Base-by-base conservation (phyloP, 2,329 filamentous ascomycete genomes). In the Epichloe elymi region DNA sequence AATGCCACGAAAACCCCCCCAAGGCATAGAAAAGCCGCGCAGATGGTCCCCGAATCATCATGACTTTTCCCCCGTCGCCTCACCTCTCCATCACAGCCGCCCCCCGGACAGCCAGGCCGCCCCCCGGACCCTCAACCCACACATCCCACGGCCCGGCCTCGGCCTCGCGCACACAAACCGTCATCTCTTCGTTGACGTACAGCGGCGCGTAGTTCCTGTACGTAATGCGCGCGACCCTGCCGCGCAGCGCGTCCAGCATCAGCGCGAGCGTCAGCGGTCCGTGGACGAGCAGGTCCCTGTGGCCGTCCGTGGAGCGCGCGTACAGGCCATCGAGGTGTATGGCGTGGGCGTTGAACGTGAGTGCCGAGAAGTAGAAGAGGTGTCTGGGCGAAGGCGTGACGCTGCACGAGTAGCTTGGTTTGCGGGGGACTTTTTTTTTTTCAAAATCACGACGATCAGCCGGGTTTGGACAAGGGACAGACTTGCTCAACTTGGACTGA, bases 281-380 rank as follows among this genome's bases (percentile, higher is more conserved):
- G 61, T 97, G 93, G 51, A 97, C 86, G 15, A 97, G 75, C 26
- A 88, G 72, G 54, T 82, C 78, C 5, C 75, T 75, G 63, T 94
- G 83, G 11, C 86, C 86, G 65, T 97, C 93, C 12, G 82, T 71
- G 12, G 78, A 70, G 39, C 76, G 75, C 48, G 82, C 82, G 67
- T 88, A 94, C 42, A 74, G 62, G 1, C 75, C 76, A 65, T 96
- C 86, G 20, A 95, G 74, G 68, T 98, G 93, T 58, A 98, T 96
- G 15, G 78, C 74, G 67, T 98, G 93, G 1, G 88, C 88, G 66
- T 98, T 98, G 72, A 88, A 90, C 2, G 86, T 91, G 36, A 98
- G 78, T 0, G 89, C 89, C 19, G 86, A 93, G 72, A 91, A 97
- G 53, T 90, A 82, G 70, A 95, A 95, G 50, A 98, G 80, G 4